Conservation (phyloP, 2,329 filamentous ascomycete genomes). For the Neospermospora avenae region DNA sequence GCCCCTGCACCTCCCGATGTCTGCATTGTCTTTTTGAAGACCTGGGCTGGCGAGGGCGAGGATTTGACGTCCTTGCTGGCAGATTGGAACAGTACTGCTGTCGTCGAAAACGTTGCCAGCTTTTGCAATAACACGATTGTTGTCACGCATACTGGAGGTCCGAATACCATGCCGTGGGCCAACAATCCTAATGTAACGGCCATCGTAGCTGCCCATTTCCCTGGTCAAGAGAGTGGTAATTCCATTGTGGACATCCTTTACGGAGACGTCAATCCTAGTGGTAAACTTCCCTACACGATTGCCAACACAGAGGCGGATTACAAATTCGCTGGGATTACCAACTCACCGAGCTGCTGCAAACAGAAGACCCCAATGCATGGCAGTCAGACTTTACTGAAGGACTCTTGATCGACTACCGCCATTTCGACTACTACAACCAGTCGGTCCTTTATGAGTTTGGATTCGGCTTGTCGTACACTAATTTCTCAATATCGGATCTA, state of each 20-base stretch:
- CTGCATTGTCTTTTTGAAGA: conserved; percentile 62
- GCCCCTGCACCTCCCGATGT: conserved; percentile 21
- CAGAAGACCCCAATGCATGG: conserved; percentile 57
- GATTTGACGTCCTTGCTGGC: conserved; percentile 45
- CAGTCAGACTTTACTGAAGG: conserved; percentile 53
- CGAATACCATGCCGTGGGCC: conserved; percentile 69
- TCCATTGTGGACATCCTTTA: conserved; percentile 76
- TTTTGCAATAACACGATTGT: conserved; percentile 53
- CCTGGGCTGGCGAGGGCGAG: conserved; percentile 67
- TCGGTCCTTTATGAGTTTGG: conserved; percentile 39
- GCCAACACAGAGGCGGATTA: conserved; percentile 48
- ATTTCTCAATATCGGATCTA: conserved; percentile 63
- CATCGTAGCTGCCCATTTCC: conserved; percentile 74
- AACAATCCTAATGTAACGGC: conserved; percentile 72
- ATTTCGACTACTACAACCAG: conserved; percentile 44
- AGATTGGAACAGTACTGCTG: conserved; percentile 26
- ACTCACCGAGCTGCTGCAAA: conserved; percentile 49
- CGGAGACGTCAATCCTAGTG: conserved; percentile 71
- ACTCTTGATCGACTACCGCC: conserved; percentile 44
- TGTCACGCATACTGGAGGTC: conserved; percentile 59
- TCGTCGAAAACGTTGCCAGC: conserved; percentile 44
- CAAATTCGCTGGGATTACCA: conserved; percentile 50
- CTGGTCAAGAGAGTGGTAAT: conserved; percentile 79
- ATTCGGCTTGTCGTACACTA: conserved; percentile 66
- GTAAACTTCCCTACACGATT: conserved; percentile 75